Base-by-base conservation (phyloP, 768 basidiomycete species). In the Termitomyces titanicus region DNA sequence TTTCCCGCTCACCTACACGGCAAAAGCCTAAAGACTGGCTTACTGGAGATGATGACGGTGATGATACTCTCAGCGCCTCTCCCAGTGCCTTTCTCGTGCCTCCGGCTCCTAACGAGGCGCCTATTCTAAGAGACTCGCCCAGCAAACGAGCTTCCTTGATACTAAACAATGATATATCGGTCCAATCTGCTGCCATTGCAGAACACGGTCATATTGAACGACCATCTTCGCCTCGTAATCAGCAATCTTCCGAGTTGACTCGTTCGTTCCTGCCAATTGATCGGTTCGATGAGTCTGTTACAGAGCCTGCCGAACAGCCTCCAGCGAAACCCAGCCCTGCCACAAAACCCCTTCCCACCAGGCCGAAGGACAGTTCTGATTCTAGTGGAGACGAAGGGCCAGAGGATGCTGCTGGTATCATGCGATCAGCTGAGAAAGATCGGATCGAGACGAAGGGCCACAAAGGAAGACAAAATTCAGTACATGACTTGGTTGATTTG, bases 401-500 rank as follows among this genome's bases (percentile, higher is more conserved):
- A 5, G 80, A 81, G 63, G 77, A 80, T 52, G 72, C 69, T 13
- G 64, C 59, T 47, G 67, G 71, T 33, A 59, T 66, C 49, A 61
- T 55, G 18, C 62, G 66, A 24, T 62, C 62, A 46, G 53, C 67
- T 55, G 67, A 63, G 43, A 59, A 54, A 48, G 55, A 61, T 31
- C 60, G 65, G 17, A 64, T 64, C 56, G 60, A 68, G 48, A 64
- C 70, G 39, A 77, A 69, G 61, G 68, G 72, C 6, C 58, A 54
- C 40, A 83, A 82, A 61, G 75, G 80, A 38, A 73, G 90, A 59
- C 89, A 92, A 73, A 86, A 83, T 63, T 92, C 92, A 12, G 89
- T 92, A 22, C 89, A 94, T 63, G 87, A 93, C 63, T 66, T 92
- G 53, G 88, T 92, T 27, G 87, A 88, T 66, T 67, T 92, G 27